phyloP scores from a whole-genome alignment of 2,329 filamentous ascomycete species.

The Celoporthe dispersa region DNA sequence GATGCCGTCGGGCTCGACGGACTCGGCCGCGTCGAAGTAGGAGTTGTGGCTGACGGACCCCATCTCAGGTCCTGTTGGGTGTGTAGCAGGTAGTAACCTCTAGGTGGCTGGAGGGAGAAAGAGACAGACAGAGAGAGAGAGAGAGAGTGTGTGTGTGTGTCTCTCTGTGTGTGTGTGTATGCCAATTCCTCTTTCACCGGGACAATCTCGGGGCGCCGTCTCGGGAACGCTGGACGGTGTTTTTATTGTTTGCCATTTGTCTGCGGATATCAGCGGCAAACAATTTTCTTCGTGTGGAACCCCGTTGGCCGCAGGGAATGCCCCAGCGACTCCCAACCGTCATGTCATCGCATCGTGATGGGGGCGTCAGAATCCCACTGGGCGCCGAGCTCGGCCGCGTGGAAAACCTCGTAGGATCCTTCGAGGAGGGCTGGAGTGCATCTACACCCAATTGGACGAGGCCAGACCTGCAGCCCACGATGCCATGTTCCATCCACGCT shows the following conservation, averaged over 20 bases:
- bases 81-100: not conserved
- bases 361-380: not conserved
- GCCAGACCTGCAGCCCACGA: not conserved
- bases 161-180: not conserved
- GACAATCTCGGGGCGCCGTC: not conserved
- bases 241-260: not conserved
- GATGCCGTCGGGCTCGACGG: conserved; percentile 28
- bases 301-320: not conserved
- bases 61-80: conserved; percentile 15
- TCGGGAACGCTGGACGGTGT: conserved; percentile 1
- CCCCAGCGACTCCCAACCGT: not conserved
- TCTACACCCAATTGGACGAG: conserved; percentile 4
- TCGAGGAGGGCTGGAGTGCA: not conserved
- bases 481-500: not conserved
- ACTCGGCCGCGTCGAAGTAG: conserved; percentile 25
- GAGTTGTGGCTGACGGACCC: conserved; percentile 23
- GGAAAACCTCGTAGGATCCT: not conserved
- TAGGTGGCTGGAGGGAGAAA: not conserved
- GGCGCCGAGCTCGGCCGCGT: conserved; percentile 8
- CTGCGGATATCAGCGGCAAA: conserved; percentile 22
- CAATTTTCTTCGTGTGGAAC: conserved; percentile 6
- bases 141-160: too few species aligned
- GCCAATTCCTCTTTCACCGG: not conserved
- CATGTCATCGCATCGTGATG: conserved; percentile 17
- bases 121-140: too few species aligned